Conservation (phyloP, 139 green algal species). For the Nannochloris sp. region DNA sequence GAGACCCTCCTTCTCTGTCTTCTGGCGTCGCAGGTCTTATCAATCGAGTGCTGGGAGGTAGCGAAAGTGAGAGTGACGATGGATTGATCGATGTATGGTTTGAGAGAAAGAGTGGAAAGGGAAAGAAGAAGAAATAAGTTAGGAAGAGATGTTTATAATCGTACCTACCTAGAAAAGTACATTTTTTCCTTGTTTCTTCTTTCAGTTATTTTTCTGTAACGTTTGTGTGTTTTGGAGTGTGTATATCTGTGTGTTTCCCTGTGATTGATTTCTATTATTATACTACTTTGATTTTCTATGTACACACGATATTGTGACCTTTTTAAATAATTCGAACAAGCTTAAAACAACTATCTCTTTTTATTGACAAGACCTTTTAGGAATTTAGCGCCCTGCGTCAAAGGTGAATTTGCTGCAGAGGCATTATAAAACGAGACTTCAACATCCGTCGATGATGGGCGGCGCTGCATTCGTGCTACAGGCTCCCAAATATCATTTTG, state of each 20-base stretch:
- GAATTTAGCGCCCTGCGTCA: background rate
- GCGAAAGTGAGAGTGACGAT: background rate
- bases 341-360: background rate
- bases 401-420: background rate
- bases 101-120: background rate
- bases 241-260: no score
- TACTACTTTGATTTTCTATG: no score
- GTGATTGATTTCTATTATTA: no score
- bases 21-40: background rate
- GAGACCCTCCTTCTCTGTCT: no score
- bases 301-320: no score
- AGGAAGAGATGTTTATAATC: no score
- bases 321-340: no score
- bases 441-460: conserved; percentile 5
- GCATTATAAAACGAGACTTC: conserved; percentile 19
- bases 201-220: no score
- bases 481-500: background rate
- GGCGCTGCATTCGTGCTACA: conserved; percentile 20
- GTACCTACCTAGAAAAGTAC: no score
- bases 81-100: conserved; percentile 1
- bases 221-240: no score
- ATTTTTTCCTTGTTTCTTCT: no score
- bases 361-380: conserved; percentile 4
- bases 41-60: background rate
- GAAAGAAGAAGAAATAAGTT: background rate